phyloP scores from a whole-genome alignment of 441 rosid species.

The California macrophylla region DNA sequence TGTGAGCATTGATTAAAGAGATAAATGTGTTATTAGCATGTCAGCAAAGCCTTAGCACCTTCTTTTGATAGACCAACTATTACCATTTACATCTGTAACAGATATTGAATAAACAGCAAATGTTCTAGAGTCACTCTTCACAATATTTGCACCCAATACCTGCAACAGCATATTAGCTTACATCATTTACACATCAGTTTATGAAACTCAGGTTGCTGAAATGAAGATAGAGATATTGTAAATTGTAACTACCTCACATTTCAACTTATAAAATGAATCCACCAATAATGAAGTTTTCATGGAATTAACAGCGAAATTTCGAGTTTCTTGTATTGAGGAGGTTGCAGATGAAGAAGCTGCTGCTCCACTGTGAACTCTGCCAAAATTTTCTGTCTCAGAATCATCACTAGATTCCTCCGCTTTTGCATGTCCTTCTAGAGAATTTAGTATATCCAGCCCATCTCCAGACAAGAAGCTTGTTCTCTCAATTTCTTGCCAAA shows the following conservation, averaged over 20 bases:
- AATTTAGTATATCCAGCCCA: slow-evolving; percentile 61
- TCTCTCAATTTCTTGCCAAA: slow-evolving; percentile 79
- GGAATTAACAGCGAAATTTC: slow-evolving; percentile 31
- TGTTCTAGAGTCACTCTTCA: slow-evolving; percentile 74
- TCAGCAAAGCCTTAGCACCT: slow-evolving; percentile 43
- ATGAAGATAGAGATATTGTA: slow-evolving; percentile 14
- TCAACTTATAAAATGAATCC: slow-evolving; percentile 74
- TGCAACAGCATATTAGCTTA: slow-evolving; percentile 33
- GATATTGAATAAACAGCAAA: slow-evolving; percentile 93
- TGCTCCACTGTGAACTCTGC: slow-evolving; percentile 57
- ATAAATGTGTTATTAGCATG: background rate
- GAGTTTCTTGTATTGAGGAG: slow-evolving; percentile 38
- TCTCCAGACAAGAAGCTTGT: slow-evolving; percentile 77
- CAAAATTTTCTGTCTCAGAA: slow-evolving; percentile 54
- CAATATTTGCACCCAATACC: slow-evolving; percentile 98
- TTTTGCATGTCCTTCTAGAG: slow-evolving; percentile 29
- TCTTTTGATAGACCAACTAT: slow-evolving; percentile 97
- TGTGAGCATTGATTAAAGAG: background rate
- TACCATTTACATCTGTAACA: slow-evolving; percentile 70
- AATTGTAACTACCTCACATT: slow-evolving; percentile 68
- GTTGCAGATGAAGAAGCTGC: slow-evolving; percentile 64
- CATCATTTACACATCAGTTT: slow-evolving; percentile 15
- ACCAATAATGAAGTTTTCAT: slow-evolving; percentile 47
- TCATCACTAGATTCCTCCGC: slow-evolving; percentile 50
- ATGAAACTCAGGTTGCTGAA: slow-evolving; percentile 17